Percentiles rank a stretch among this genome's conserved stretches.
Conservation (phyloP, 192 early-diverging fungal genomes). For the Mycoemilia scoparia region DNA sequence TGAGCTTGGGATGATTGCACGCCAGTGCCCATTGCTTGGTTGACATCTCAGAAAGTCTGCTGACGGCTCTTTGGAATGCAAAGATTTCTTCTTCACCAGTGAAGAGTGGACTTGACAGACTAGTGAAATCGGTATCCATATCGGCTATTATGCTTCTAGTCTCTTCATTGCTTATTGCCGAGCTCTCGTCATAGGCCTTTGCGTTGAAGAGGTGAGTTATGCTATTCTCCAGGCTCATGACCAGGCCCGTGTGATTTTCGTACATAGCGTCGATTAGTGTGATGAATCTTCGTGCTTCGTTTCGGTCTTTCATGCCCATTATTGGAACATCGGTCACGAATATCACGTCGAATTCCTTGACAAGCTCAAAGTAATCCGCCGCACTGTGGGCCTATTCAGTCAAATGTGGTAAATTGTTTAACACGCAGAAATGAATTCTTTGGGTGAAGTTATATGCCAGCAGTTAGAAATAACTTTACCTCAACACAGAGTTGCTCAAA, state of each 20-base stretch:
- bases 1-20: too few species aligned
- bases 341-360: constrained; percentile 50
- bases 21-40: constrained; percentile 58
- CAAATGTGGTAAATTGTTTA: too few species aligned
- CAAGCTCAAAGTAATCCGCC: constrained; percentile 79
- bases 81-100: constrained; percentile 86
- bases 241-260: constrained; percentile 53
- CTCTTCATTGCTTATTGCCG: too few species aligned
- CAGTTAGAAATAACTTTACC: constrained; percentile 4
- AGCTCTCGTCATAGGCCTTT: constrained; percentile 23
- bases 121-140: too few species aligned
- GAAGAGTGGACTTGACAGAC: constrained; percentile 39
- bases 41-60: constrained; percentile 86
- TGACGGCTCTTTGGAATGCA: constrained; percentile 86
- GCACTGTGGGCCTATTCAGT: constrained; percentile 51
- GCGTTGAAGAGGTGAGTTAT: constrained; percentile 56
- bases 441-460: background rate
- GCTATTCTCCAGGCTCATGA: constrained; percentile 49
- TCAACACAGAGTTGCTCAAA: constrained; percentile 76
- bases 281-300: constrained; percentile 83
- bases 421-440: background rate
- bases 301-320: constrained; percentile 45
- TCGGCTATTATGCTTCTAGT: too few species aligned
- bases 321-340: constrained; percentile 60
- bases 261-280: constrained; percentile 88